phyloP scores from a whole-genome alignment of 2,329 filamentous ascomycete species.

The Tolypocladium tropicale region DNA sequence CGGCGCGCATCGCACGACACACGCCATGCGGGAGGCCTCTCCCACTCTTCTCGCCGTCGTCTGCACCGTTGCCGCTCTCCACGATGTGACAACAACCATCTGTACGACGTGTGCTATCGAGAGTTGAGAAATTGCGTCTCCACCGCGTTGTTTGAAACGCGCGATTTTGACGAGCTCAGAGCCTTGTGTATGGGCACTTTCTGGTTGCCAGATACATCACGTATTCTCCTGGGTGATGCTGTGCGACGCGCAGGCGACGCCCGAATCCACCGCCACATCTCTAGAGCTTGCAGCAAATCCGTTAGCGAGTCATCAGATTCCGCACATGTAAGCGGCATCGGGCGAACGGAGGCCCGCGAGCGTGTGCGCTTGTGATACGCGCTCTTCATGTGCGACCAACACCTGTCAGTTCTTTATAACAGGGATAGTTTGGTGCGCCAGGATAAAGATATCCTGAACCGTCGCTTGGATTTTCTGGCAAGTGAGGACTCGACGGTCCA shows the following conservation, averaged over 20 bases:
- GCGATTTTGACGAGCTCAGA: conserved; percentile 22
- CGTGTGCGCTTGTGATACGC: neutral
- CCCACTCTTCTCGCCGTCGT: neutral
- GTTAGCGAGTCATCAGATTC: neutral
- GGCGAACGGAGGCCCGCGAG: neutral
- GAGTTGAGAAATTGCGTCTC: neutral
- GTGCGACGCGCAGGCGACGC: conserved; percentile 27
- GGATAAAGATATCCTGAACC: neutral
- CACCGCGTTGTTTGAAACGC: conserved; percentile 13
- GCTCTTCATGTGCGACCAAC: neutral
- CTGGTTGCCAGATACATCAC: conserved; percentile 18
- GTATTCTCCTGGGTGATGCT: conserved; percentile 25
- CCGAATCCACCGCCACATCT: conserved; percentile 19
- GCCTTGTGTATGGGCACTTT: conserved; percentile 26
- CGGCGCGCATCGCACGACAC: neutral
- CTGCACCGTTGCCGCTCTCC: neutral
- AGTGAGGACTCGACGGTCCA: neutral
- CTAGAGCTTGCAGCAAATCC: neutral
- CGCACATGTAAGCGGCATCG: neutral
- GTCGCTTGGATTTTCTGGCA: neutral
- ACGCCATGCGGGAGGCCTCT: neutral
- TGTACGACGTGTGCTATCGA: neutral
- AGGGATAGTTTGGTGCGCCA: neutral
- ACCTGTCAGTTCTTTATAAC: neutral
- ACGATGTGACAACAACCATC: neutral